These are phyloP conservation scores for Botryosphaeria dothidea DNA, from an alignment of 2,329 filamentous ascomycete genomes.

Conservation along the genomic window DNA sequence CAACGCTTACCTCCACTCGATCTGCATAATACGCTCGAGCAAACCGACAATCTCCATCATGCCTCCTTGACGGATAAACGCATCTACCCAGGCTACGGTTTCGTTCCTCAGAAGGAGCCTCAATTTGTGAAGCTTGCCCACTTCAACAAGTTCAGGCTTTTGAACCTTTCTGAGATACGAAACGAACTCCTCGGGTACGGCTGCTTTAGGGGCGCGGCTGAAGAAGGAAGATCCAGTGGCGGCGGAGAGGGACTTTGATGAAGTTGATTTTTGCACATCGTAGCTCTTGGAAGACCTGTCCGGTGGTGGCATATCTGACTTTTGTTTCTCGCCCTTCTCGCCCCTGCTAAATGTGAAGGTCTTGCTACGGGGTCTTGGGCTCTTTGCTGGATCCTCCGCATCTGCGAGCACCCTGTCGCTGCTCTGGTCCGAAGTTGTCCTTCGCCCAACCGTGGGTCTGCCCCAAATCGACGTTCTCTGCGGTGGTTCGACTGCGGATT, in stretches of 20 bases:
- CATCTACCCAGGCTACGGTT: constrained; percentile 92
- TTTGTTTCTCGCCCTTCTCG: constrained; percentile 73
- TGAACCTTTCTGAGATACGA: constrained; percentile 78
- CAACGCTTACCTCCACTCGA: constrained; percentile 80
- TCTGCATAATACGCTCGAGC: constrained; percentile 86
- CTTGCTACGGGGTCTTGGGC: constrained; percentile 62
- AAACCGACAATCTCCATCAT: constrained; percentile 89
- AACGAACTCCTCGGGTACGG: constrained; percentile 81
- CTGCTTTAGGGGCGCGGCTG: constrained; percentile 71
- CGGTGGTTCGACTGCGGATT: constrained; percentile 49
- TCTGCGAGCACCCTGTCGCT: constrained; percentile 38
- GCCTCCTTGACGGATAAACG: constrained; percentile 84
- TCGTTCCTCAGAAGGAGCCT: constrained; percentile 88
- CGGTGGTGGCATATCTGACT: constrained; percentile 54
- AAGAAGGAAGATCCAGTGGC: constrained; percentile 60
- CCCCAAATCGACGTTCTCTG: constrained; percentile 37
- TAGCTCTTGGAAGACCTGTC: constrained; percentile 13
- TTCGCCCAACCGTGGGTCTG: constrained; percentile 44
- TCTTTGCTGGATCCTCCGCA: constrained; percentile 27
- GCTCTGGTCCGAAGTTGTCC: constrained; percentile 33
- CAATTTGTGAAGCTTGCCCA: constrained; percentile 94
- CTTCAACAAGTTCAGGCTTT: constrained; percentile 81
- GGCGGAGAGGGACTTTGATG: constrained; percentile 57
- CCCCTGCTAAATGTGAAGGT: constrained; percentile 78
- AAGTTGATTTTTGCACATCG: constrained; percentile 65